Percentiles rank a stretch among this genome's conserved stretches.
phyloP scores from a whole-genome alignment of 2,329 filamentous ascomycete genomes.

The Fusarium abutilonis region DNA sequence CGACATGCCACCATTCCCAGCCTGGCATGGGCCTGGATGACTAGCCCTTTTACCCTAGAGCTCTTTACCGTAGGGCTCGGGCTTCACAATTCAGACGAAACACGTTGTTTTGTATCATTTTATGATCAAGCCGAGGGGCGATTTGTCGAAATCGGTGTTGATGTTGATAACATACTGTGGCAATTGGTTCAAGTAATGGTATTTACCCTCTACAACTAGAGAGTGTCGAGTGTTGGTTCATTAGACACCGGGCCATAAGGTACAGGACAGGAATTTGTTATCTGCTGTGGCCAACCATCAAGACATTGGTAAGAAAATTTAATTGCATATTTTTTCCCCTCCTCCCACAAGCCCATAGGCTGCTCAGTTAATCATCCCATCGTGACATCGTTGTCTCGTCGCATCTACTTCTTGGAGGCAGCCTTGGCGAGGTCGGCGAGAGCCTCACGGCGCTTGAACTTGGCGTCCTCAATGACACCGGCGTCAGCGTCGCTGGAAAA shows the following conservation, averaged over 20 bases:
- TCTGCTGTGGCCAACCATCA: conserved; percentile 4
- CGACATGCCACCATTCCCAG: too few species aligned
- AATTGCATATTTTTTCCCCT: not conserved
- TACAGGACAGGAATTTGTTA: conserved; percentile 14
- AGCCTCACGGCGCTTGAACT: conserved; percentile 79
- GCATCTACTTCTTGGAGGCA: conserved; percentile 47
- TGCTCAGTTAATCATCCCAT: not conserved
- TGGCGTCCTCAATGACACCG: conserved; percentile 77
- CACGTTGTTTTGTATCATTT: too few species aligned
- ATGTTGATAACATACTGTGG: too few species aligned
- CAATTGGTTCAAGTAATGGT: not conserved
- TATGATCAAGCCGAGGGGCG: too few species aligned
- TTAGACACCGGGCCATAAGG: not conserved
- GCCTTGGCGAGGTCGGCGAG: conserved; percentile 71
- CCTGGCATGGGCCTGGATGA: too few species aligned
- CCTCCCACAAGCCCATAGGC: not conserved
- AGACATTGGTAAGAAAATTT: not conserved
- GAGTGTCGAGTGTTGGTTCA: not conserved
- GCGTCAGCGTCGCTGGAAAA: conserved; percentile 77
- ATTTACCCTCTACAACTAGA: not conserved
- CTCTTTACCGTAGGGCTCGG: too few species aligned
- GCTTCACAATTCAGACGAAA: too few species aligned
- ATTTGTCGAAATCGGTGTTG: too few species aligned
- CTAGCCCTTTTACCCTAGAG: too few species aligned
- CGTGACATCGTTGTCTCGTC: not conserved